A percentile compares a stretch with the other conserved stretches of the same genome.
These are phyloP conservation scores for Euphorbia peplus DNA, from an alignment of 345 rosid species.

Conservation along the genomic window DNA sequence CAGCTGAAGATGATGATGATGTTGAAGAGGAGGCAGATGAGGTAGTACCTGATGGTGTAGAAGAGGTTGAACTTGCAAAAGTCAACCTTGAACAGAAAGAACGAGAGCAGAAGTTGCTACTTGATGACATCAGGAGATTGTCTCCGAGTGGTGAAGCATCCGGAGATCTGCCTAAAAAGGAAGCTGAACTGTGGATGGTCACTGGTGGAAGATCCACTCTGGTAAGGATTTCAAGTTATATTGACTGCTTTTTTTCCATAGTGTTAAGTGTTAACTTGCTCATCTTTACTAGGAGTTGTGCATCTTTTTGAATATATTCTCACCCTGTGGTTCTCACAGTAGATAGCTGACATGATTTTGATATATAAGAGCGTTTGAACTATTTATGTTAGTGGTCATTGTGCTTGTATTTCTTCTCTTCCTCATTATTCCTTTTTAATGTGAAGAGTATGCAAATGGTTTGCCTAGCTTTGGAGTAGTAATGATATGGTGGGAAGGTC, in stretches of 20 bases:
- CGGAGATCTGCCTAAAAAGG: constrained; percentile 42
- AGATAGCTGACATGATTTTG: background rate
- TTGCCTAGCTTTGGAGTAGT: background rate
- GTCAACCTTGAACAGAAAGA: constrained; percentile 78
- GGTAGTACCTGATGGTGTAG: constrained; percentile 94
- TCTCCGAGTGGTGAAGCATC: constrained; percentile 51
- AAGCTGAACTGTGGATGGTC: constrained; percentile 49
- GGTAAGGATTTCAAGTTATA: constrained; percentile 38
- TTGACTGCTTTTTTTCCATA: background rate
- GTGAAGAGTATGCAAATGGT: background rate
- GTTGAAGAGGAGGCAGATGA: constrained; percentile 97
- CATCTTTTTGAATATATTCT: background rate
- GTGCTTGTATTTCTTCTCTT: background rate
- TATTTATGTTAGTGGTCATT: background rate
- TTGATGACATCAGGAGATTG: constrained; percentile 73
- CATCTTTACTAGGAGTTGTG: background rate
- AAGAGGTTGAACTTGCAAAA: constrained; percentile 96
- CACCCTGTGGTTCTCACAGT: background rate
- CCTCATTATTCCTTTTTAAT: background rate
- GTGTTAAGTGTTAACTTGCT: background rate
- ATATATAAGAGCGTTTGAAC: background rate
- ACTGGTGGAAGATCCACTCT: constrained; percentile 41
- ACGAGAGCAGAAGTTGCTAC: constrained; percentile 64
- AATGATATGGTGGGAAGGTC: background rate
- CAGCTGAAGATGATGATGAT: constrained; percentile 91